Base-by-base conservation (phyloP, 1,284 basidiomycete genomes). In the Xerocomus tenax region DNA sequence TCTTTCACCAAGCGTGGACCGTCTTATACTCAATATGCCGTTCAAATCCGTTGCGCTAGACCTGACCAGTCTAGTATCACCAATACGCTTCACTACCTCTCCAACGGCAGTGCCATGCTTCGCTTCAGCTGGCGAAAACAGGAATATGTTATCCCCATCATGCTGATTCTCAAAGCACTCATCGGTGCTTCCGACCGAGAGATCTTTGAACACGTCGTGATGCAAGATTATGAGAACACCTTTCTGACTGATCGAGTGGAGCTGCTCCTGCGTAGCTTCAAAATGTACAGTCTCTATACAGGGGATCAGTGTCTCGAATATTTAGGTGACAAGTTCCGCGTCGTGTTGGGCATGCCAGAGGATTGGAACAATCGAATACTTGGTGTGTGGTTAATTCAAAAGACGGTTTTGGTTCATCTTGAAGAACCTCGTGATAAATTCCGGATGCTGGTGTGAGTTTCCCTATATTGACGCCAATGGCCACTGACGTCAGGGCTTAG, bases 241-340 rank as follows among this genome's bases (percentile, higher is more conserved):
- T 98, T 98, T 74, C 73, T 98, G 64, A 94, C 93, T 15, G 96
- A 98, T 69, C 91, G 96, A 52, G 91, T 98, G 44, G 96, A 99
- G 70, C 74, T 98, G n/a, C 75, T 99, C n/a, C 73, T 99, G 44
- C 84, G 96, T 54, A 93, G 90, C 61, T 96, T 97, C 78, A 98
- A 98, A 72, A 84, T 81, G 63, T 98, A 92, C 71, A 81, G 76
- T 26, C 74, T 99, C 55, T 81, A 85, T 64, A 97, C 91, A 2
- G 89, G 90, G n/a, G 79, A 87, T 40, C 91, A 96, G 66, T 97
- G 94, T 68, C 74, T 98, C 56, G 89, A 94, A 63, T 98, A 94
- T 69, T 75, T 99, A n/a, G 96, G 96, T 19, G 88, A 93, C 72
- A 98, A 96, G 71, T 98, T 99, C 74, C 81, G 94, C 26, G 85